A percentile compares a stretch with the other conserved stretches of the same genome.
phyloP scores from a whole-genome alignment of 495 filamentous ascomycete species.

The Tuber borchii region DNA sequence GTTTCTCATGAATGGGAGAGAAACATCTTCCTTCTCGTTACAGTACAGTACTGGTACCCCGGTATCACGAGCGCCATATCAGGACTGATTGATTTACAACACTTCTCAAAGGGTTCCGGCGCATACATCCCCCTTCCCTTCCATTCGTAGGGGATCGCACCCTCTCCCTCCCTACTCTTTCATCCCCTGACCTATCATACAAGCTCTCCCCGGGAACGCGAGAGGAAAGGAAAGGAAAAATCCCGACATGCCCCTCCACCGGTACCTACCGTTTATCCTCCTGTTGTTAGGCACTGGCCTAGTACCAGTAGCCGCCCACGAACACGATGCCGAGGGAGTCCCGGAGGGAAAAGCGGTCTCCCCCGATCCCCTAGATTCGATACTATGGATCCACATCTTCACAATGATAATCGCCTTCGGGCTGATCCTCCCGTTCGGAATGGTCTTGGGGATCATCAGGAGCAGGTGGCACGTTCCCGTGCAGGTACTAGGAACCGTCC shows the following conservation, averaged over 20 bases:
- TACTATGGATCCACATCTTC: conserved; percentile 88
- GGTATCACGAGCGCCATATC: neutral
- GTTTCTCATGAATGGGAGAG: neutral
- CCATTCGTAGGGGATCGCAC: neutral
- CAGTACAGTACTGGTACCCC: neutral
- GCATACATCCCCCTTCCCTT: neutral
- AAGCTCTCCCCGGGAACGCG: neutral
- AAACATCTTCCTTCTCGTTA: neutral
- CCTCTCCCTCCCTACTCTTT: neutral
- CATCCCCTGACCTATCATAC: neutral
- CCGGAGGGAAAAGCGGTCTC: conserved; percentile 69
- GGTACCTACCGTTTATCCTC: conserved; percentile 8
- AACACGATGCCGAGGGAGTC: conserved; percentile 67
- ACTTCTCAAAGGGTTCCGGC: neutral
- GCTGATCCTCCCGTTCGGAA: conserved; percentile 83
- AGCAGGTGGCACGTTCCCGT: conserved; percentile 92
- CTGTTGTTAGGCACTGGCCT: conserved; percentile 2
- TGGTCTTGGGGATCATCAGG: conserved; percentile 88
- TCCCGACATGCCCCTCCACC: neutral
- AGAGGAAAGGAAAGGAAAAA: conserved; percentile 8
- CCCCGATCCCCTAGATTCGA: conserved; percentile 77
- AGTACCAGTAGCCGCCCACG: conserved; percentile 52
- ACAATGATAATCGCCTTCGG: conserved; percentile 84
- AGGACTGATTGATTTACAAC: neutral
- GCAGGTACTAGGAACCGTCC: conserved; percentile 64